Base-by-base conservation (phyloP, 2,329 filamentous ascomycete genomes). In the Botrytis porri region DNA sequence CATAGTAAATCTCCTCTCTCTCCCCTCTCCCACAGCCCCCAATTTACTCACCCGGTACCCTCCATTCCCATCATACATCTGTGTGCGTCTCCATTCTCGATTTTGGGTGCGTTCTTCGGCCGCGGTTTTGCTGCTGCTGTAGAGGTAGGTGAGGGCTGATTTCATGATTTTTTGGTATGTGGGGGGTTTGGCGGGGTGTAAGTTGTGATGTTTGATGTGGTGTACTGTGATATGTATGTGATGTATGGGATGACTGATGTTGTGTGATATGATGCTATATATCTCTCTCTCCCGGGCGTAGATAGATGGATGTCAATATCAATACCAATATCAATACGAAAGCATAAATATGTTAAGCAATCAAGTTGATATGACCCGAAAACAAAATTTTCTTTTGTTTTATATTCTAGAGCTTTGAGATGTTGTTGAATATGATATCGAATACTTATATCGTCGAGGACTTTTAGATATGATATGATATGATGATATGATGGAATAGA, bases 361-460 rank as follows among this genome's bases (percentile, higher is more conserved):
- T 14, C n/a, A 51, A n/a, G 25, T n/a, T 3, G 5, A n/a, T 3
- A 51, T 25, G 16, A 18, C 20, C 5, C 12, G 2, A 25, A 3
- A 51, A 51, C 3, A 12, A 51, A 12, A 2, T 2, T 39, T 39
- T 39, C 10, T 16, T 3, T 14, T 51, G 12, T 51, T 1, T n/a
- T n/a, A 5, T 14, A 51, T n/a, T 0, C 4, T 6, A 51, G 22
- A 48, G 10, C 4, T 12, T 25, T 25, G 4, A 48, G 22, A 0
- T 48, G 22, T 48, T 2, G 22, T 5, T 51, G 1, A 22, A 9
- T 25, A 1, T n/a, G 45, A 9, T 25, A 1, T n/a, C 25, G 45
- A n/a, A 22, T 51, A 51, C 25, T n/a, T 51, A 51, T 51, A 25
- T 51, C 22, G 1, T 51, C 22, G 45, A 51, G 45, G 22, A 25